Evolutionary conservation across 257 asterid genomes (phyloP).

Genomic region (Lavandula angustifolia): DNA sequence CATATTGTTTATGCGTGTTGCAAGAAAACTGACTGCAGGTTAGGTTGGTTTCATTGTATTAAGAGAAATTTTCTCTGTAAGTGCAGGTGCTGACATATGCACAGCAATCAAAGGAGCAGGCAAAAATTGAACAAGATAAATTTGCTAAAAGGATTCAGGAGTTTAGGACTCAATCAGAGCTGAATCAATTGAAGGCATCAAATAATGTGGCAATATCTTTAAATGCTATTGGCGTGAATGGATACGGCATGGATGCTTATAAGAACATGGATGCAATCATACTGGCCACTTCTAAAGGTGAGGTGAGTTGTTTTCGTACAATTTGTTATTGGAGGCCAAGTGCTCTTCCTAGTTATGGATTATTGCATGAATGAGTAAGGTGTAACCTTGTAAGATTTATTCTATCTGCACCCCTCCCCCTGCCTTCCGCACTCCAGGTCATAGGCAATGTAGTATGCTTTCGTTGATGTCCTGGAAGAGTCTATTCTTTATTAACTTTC

Average conservation of each 20-base stretch:
- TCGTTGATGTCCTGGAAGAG: no score
- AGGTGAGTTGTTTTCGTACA: conserved; percentile 51
- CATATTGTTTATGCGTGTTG: conserved; percentile 8
- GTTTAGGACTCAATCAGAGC: conserved; percentile 83
- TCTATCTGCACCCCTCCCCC: no score
- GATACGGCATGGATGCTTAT: conserved; percentile 64
- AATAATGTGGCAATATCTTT: conserved; percentile 60
- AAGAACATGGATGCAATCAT: conserved; percentile 69
- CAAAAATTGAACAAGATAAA: conserved; percentile 86
- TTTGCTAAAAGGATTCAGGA: conserved; percentile 97
- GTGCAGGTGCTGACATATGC: conserved; percentile 93
- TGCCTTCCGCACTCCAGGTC: no score
- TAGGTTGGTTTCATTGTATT: conserved; percentile 23
- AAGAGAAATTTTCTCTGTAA: conserved; percentile 24
- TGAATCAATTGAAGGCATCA: conserved; percentile 68
- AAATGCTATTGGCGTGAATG: conserved; percentile 59
- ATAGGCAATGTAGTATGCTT: no score
- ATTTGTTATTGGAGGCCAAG: conserved; percentile 24
- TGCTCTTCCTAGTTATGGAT: conserved; percentile 22
- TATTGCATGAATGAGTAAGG: conserved; percentile 18
- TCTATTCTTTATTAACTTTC: no score
- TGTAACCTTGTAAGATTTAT: no score
- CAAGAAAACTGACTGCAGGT: conserved; percentile 11
- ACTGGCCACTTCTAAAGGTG: conserved; percentile 81
- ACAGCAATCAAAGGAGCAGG: conserved; percentile 93